Conservation (phyloP, 768 basidiomycete genomes). For the Naematelia aurantialba region DNA sequence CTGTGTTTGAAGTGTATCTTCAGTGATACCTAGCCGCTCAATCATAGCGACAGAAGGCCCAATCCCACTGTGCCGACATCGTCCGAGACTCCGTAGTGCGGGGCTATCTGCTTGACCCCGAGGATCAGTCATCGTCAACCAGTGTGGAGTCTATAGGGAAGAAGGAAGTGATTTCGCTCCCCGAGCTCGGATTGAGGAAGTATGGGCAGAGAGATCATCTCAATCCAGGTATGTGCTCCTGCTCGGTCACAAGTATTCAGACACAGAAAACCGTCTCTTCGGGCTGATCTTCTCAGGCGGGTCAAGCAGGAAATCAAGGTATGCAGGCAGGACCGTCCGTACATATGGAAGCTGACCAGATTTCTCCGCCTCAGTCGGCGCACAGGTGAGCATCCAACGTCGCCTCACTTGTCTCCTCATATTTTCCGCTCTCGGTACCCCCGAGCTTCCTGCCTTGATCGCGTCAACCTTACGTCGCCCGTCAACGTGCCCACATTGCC, state of each 20-base stretch:
- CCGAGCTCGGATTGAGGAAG: not conserved
- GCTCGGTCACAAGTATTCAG: not conserved
- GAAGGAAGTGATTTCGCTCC: not conserved
- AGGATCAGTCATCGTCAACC: not conserved
- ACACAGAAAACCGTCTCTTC: constrained; percentile 30
- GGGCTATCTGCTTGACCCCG: no score
- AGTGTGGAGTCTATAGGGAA: not conserved
- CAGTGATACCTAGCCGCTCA: no score
- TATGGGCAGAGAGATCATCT: constrained; percentile 52
- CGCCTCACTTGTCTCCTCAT: not conserved
- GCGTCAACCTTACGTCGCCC: no score
- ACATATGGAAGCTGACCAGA: constrained; percentile 5
- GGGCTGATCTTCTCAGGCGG: constrained; percentile 60
- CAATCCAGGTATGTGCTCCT: constrained; percentile 45
- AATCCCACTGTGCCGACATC: no score
- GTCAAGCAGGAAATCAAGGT: constrained; percentile 93
- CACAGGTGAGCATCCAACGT: constrained; percentile 57
- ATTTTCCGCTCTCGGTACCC: not conserved
- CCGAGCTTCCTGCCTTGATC: no score
- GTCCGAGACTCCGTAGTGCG: no score
- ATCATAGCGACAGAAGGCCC: no score
- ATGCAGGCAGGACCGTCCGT: constrained; percentile 43
- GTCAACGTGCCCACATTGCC: no score
- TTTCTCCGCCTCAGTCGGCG: constrained; percentile 64
- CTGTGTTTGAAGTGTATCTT: no score